Evolutionary conservation across 306 rosid genomes (phyloP).

Genomic region (Castanea crenata): DNA sequence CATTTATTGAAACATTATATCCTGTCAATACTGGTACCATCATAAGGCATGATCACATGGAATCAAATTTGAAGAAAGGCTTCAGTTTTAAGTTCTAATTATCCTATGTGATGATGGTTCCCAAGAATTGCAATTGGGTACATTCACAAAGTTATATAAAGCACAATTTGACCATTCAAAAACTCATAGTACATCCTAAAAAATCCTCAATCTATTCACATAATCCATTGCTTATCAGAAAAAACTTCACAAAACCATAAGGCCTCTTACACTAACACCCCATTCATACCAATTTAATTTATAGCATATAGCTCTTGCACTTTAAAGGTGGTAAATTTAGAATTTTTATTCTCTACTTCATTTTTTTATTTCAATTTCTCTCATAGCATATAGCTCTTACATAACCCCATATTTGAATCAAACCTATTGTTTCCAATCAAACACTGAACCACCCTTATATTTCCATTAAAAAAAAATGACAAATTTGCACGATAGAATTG

Average conservation of each 20-base stretch:
- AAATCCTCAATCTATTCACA: not conserved
- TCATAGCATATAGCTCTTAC: not conserved
- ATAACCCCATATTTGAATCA: not conserved
- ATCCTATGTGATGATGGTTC: not conserved
- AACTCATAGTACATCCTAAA: not conserved
- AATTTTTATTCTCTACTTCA: not conserved
- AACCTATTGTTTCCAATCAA: not conserved
- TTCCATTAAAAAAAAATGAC: not conserved
- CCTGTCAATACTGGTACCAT: not conserved
- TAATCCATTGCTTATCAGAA: not conserved
- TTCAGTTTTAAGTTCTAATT: not conserved
- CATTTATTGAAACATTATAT: not conserved
- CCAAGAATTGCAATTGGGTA: not conserved
- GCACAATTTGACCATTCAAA: not conserved
- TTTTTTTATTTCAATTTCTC: not conserved
- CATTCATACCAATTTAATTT: not conserved
- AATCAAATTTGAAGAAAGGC: not conserved
- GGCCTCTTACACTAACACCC: not conserved
- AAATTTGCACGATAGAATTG: not conserved
- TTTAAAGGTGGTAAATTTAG: not conserved
- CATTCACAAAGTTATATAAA: not conserved
- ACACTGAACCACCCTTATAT: not conserved
- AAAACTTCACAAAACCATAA: not conserved
- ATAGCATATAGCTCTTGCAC: not conserved
- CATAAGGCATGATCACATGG: not conserved